Evolutionary conservation across 2,329 filamentous ascomycete genomes (phyloP).

Genomic region (Penicillium sp.): DNA sequence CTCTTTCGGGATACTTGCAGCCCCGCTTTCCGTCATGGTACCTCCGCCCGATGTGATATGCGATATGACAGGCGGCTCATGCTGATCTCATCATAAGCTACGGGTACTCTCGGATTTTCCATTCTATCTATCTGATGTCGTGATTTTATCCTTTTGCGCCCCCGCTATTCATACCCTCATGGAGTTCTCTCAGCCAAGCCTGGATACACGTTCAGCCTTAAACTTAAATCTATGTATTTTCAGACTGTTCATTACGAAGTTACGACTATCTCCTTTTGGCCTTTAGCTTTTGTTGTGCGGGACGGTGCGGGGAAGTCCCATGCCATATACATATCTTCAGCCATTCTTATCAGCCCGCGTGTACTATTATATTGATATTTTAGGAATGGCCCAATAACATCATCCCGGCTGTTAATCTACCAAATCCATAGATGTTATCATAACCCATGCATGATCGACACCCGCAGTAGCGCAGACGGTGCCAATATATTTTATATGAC

Average conservation of each 20-base stretch:
- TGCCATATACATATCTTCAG: not conserved
- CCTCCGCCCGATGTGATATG: conserved; percentile 6
- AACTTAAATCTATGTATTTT: not conserved
- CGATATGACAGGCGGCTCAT: conserved; percentile 21
- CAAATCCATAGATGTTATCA: too few relatives aligned
- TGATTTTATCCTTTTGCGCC: not conserved
- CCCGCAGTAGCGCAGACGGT: too few relatives aligned
- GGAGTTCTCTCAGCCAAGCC: conserved; percentile 10
- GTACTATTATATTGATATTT: not conserved
- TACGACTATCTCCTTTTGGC: not conserved
- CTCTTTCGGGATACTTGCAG: conserved; percentile 20
- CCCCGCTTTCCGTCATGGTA: conserved; percentile 12
- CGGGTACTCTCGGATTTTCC: conserved; percentile 4
- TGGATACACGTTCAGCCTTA: conserved; percentile 4
- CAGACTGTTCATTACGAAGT: not conserved
- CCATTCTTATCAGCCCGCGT: not conserved
- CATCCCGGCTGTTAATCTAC: too few relatives aligned
- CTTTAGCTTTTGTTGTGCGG: not conserved
- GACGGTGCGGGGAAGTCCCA: not conserved
- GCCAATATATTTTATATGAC: too few relatives aligned
- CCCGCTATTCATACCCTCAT: conserved; percentile 7
- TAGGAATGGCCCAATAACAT: not conserved
- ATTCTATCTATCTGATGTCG: not conserved
- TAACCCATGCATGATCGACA: too few relatives aligned
- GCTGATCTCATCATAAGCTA: not conserved